Conservation (phyloP, 148 eudicot species). For the Persicaria tinctoria region DNA sequence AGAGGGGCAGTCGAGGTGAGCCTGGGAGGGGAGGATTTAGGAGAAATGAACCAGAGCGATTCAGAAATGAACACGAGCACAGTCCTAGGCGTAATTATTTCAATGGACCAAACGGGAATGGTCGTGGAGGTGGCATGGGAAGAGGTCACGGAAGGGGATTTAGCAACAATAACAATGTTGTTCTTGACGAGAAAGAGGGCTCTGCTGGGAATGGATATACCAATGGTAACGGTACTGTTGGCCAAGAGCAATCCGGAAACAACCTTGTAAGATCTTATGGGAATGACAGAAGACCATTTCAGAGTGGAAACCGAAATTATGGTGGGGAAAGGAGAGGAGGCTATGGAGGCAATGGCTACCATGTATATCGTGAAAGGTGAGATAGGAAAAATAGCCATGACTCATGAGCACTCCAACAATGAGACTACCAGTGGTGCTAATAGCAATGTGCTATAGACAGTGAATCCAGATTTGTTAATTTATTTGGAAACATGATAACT, state of each 20-base stretch:
- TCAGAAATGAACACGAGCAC: neutral
- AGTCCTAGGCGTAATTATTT: neutral
- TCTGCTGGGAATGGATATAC: constrained; percentile 2
- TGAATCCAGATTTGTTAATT: neutral
- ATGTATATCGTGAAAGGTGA: neutral
- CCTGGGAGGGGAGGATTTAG: neutral
- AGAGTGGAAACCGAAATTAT: constrained; percentile 3
- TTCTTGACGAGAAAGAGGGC: neutral
- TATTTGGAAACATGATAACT: no score
- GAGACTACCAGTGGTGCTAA: neutral
- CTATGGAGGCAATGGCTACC: neutral
- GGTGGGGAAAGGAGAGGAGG: constrained; percentile 6
- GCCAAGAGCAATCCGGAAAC: neutral
- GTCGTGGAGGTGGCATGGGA: constrained; percentile 9
- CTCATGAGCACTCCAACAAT: neutral
- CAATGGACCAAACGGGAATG: neutral
- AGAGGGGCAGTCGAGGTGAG: constrained; percentile 16
- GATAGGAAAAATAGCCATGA: neutral
- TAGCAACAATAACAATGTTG: constrained; percentile 8
- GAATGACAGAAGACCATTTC: neutral
- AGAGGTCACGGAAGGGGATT: constrained; percentile 3
- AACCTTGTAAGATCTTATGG: neutral
- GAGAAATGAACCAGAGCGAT: neutral
- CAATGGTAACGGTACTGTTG: neutral
- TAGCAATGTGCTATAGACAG: neutral